Evolutionary conservation across 345 rosid species (phyloP).

Genomic region (Syzygium jambos): DNA sequence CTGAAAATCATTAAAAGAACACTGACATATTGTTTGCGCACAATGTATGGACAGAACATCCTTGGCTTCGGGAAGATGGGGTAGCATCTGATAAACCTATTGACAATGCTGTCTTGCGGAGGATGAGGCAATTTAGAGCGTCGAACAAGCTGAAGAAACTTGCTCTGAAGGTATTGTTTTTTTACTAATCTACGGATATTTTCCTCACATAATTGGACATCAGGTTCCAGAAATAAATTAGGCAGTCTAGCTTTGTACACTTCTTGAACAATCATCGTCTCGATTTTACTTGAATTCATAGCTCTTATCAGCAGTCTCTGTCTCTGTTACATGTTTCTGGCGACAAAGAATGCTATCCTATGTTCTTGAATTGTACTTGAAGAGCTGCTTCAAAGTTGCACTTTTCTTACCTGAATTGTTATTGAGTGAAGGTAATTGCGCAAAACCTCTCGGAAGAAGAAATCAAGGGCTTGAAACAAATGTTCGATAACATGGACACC

Average conservation of each 20-base stretch:
- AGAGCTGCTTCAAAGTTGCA: background rate
- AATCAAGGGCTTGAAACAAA: conserved; percentile 67
- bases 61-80: conserved; percentile 61
- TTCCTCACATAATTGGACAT: background rate
- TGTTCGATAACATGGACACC: conserved; percentile 87
- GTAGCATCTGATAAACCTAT: conserved; percentile 65
- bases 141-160: conserved; percentile 93
- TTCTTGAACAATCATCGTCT: background rate
- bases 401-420: background rate
- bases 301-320: background rate
- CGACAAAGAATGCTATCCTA: background rate
- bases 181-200: background rate
- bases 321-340: background rate
- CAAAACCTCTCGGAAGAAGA: conserved; percentile 79
- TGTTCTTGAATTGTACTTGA: background rate
- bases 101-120: conserved; percentile 62
- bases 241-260: background rate
- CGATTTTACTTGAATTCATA: background rate
- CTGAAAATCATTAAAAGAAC: background rate
- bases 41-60: conserved; percentile 48
- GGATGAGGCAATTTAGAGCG: conserved; percentile 87
- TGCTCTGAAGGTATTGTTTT: conserved; percentile 59
- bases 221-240: background rate
- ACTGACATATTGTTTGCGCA: background rate
- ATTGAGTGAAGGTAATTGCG: conserved; percentile 58